These are phyloP conservation scores for Verbascum thapsus DNA, from an alignment of 257 asterid genomes.

Conservation along the genomic window DNA sequence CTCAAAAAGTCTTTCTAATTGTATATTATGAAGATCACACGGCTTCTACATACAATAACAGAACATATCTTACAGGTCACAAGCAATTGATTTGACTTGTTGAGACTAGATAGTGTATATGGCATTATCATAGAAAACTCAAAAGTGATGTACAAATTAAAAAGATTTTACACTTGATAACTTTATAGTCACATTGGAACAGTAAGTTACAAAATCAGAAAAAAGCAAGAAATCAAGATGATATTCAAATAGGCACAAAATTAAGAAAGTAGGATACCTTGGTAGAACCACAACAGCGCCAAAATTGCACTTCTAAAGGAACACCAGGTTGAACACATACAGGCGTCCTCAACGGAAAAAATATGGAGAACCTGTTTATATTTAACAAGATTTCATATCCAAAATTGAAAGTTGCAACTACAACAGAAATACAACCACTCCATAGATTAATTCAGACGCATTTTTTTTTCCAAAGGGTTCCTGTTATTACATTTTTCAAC, in stretches of 20 bases:
- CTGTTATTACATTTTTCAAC: neutral
- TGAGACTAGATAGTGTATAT: too few species aligned
- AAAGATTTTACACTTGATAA: neutral
- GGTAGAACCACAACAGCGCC: conserved; percentile 93
- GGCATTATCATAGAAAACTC: too few species aligned
- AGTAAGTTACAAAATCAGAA: neutral
- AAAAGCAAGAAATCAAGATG: conserved; percentile 7
- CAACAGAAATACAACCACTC: neutral
- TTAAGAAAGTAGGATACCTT: conserved; percentile 51
- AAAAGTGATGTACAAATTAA: neutral
- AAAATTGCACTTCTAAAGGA: conserved; percentile 78
- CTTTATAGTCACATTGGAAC: neutral
- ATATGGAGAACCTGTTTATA: conserved; percentile 82
- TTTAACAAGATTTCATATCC: conserved; percentile 22
- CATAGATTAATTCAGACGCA: neutral
- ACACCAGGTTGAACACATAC: conserved; percentile 55
- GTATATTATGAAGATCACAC: too few species aligned
- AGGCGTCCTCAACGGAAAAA: conserved; percentile 89
- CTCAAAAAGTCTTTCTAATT: too few species aligned
- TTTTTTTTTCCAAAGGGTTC: conserved; percentile 1
- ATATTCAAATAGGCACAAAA: neutral
- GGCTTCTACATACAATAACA: too few species aligned
- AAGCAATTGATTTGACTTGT: too few species aligned
- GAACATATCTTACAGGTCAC: too few species aligned
- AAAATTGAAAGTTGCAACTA: neutral